These are phyloP conservation scores for Sanguinoderma infundibulare DNA, from an alignment of 1,284 basidiomycete genomes.

Conservation along the genomic window DNA sequence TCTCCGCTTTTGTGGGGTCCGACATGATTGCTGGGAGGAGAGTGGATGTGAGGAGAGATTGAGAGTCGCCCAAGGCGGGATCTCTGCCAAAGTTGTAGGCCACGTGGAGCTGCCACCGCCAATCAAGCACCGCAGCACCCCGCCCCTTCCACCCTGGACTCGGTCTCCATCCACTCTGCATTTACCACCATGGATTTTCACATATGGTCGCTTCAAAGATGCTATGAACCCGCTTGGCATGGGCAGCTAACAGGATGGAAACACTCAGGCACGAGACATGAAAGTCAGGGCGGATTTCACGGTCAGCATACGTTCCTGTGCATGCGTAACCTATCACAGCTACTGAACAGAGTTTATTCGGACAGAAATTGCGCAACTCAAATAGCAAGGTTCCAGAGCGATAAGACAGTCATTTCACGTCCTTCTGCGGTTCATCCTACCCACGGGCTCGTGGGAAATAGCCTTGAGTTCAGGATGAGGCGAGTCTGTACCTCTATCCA, in stretches of 20 bases:
- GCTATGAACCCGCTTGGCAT: too few species aligned
- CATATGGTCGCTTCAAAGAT: too few species aligned
- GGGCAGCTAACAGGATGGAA: too few species aligned
- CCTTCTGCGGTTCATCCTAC: background rate
- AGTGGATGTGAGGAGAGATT: background rate
- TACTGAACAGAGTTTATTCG: too few species aligned
- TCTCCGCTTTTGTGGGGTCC: constrained; percentile 78
- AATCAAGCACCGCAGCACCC: background rate
- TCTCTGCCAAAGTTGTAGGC: background rate
- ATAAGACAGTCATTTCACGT: background rate
- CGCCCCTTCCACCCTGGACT: background rate
- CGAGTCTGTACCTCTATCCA: background rate
- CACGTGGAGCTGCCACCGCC: background rate
- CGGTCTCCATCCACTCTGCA: background rate
- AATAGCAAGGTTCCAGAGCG: background rate
- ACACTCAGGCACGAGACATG: too few species aligned
- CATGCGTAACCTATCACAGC: too few species aligned
- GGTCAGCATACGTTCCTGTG: background rate
- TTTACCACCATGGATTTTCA: background rate
- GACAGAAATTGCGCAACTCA: background rate
- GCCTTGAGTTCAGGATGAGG: background rate
- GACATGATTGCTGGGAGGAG: constrained; percentile 47
- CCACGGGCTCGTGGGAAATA: background rate
- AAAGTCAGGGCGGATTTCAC: too few species aligned
- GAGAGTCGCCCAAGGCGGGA: background rate